A percentile compares a stretch with the other conserved stretches of the same genome.
phyloP scores from a whole-genome alignment of 2,329 filamentous ascomycete genomes.

The Colletotrichum falcatum region DNA sequence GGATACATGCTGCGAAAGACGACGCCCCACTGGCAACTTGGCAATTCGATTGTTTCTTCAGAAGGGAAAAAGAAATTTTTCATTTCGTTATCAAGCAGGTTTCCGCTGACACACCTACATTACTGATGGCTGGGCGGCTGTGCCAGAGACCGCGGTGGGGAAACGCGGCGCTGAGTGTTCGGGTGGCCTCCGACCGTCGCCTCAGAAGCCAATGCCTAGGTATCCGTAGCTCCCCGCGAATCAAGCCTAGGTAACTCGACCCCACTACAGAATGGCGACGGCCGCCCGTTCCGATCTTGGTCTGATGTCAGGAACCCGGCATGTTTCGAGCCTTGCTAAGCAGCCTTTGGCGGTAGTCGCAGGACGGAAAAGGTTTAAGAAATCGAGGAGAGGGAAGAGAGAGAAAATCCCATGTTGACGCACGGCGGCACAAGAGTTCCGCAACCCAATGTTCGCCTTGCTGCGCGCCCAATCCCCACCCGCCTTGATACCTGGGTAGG shows the following conservation, averaged over 20 bases:
- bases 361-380: background rate
- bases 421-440: background rate
- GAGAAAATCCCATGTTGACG: background rate
- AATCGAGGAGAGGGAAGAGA: background rate
- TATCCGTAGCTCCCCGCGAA: constrained; percentile 33
- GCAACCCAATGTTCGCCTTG: constrained; percentile 15
- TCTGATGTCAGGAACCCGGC: constrained; percentile 34
- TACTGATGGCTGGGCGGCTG: constrained; percentile 25
- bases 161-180: constrained; percentile 7
- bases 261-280: constrained; percentile 19
- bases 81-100: background rate
- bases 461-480: constrained; percentile 35
- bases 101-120: background rate
- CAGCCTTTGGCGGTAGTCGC: constrained; percentile 17
- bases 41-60: background rate
- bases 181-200: constrained; percentile 7
- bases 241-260: constrained; percentile 24
- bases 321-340: constrained; percentile 20
- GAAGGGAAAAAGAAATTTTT: no score
- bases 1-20: no score
- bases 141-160: constrained; percentile 25
- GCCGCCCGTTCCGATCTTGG: constrained; percentile 15
- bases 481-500: constrained; percentile 4
- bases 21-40: background rate
- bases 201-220: background rate